A percentile compares a stretch with the other conserved stretches of the same genome.
These are phyloP conservation scores for Hanseniaspora mollemarum DNA, from an alignment of 805 yeast species.

Conservation along the genomic window DNA sequence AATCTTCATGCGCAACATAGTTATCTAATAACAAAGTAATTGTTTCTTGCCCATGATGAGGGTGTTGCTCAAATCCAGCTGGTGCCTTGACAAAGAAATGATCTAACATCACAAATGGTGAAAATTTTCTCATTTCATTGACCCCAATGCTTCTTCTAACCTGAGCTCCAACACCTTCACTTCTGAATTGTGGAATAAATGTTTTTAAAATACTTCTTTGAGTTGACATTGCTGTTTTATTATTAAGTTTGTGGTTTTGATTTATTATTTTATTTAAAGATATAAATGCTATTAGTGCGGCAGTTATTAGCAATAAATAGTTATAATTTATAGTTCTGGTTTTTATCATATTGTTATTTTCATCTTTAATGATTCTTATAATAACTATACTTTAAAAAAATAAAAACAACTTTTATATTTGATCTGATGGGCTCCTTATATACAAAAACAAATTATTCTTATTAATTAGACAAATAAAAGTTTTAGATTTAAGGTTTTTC, in stretches of 20 bases:
- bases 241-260: neutral
- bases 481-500: no score
- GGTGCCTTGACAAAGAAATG: conserved; percentile 57
- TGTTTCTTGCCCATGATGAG: conserved; percentile 78
- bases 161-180: conserved; percentile 81
- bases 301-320: neutral
- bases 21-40: conserved; percentile 57
- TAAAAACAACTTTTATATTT: no score
- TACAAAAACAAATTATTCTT: no score
- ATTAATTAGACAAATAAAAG: no score
- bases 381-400: no score
- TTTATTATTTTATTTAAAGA: neutral
- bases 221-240: conserved; percentile 16
- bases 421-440: no score
- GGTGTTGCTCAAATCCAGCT: conserved; percentile 74
- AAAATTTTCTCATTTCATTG: conserved; percentile 53
- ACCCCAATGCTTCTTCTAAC: conserved; percentile 76
- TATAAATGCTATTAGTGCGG: neutral
- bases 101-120: conserved; percentile 73
- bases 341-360: neutral
- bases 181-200: conserved; percentile 52
- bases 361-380: no score
- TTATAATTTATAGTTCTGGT: neutral
- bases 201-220: conserved; percentile 40
- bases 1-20: conserved; percentile 69